Conservation (phyloP, 257 asterid species). For the Solanum gandarillasii region DNA sequence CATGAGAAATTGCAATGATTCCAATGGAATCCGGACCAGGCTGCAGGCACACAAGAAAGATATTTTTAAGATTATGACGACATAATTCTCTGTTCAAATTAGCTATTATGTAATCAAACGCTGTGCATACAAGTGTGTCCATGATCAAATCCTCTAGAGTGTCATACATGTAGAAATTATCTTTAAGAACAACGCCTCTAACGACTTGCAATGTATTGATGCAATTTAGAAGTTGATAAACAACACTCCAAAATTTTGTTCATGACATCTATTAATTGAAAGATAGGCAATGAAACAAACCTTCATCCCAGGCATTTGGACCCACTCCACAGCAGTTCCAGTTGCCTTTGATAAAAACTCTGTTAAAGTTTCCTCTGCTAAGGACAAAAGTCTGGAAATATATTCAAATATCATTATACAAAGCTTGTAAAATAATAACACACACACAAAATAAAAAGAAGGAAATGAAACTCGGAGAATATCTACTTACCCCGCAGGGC, state of each 20-base stretch:
- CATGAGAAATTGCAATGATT: slow-evolving; percentile 48
- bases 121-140: background rate
- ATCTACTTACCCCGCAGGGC: slow-evolving; percentile 86
- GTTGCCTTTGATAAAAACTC: slow-evolving; percentile 99
- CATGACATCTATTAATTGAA: background rate
- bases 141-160: background rate
- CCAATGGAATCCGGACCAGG: slow-evolving; percentile 70
- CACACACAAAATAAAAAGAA: background rate
- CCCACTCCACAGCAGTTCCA: slow-evolving; percentile 99
- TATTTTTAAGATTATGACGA: background rate
- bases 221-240: background rate
- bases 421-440: background rate
- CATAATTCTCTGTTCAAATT: background rate
- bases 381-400: slow-evolving; percentile 75
- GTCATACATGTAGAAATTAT: background rate
- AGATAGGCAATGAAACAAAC: slow-evolving; percentile 11
- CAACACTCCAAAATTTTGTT: background rate
- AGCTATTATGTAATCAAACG: background rate
- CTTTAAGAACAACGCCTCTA: background rate
- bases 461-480: background rate
- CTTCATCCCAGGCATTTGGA: slow-evolving; percentile 99
- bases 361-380: slow-evolving; percentile 99
- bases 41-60: slow-evolving; percentile 16
- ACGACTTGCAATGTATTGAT: background rate
- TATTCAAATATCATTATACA: slow-evolving; percentile 6